These are phyloP conservation scores for Pochonia chlamydosporia DNA, from an alignment of 2,329 filamentous ascomycete genomes.

Conservation along the genomic window DNA sequence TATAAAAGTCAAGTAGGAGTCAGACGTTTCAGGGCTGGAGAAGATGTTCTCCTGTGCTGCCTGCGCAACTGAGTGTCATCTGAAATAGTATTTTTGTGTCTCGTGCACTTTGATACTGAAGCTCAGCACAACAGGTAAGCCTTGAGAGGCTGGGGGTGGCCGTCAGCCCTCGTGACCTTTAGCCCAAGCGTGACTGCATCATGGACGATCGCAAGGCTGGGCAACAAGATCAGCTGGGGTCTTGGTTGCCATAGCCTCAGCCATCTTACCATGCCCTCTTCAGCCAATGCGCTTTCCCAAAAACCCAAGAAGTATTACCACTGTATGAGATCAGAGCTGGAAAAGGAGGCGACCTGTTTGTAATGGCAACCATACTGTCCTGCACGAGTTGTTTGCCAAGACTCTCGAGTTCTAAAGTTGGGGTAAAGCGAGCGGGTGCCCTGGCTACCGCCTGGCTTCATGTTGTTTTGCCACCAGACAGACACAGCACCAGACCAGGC, in stretches of 20 bases:
- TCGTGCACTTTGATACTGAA: background rate
- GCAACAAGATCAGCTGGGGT: background rate
- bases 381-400: too few relatives aligned
- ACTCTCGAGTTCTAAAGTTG: too few relatives aligned
- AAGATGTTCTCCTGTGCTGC: background rate
- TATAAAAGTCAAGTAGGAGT: background rate
- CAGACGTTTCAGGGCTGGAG: background rate
- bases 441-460: too few relatives aligned
- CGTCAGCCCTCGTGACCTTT: conserved; percentile 4
- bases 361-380: too few relatives aligned
- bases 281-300: conserved; percentile 1
- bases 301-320: background rate
- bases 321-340: too few relatives aligned
- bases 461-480: too few relatives aligned
- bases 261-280: too few relatives aligned
- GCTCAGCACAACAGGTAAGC: background rate
- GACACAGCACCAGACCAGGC: too few relatives aligned
- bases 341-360: too few relatives aligned
- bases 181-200: conserved; percentile 8
- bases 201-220: conserved; percentile 3
- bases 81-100: conserved; percentile 1
- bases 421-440: too few relatives aligned
- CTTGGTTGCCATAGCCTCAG: background rate
- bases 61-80: background rate
- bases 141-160: background rate